Evolutionary conservation across 495 filamentous ascomycete genomes (phyloP).

Genomic region (Lophiotrema nucula): DNA sequence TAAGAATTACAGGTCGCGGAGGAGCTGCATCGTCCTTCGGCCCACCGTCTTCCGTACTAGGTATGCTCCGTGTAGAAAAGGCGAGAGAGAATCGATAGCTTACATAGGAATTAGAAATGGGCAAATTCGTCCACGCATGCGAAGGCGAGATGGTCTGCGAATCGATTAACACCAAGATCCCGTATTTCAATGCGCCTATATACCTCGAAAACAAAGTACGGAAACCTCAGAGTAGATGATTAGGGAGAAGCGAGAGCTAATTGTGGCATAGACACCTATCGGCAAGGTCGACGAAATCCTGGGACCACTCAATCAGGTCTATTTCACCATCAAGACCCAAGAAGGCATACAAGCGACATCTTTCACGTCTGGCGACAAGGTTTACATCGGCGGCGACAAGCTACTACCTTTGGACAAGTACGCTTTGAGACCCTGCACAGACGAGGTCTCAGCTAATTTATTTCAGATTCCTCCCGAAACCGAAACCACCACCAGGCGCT

Average conservation of each 20-base stretch:
- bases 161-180: conserved; percentile 89
- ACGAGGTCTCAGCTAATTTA: background rate
- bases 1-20: conserved; percentile 46
- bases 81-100: background rate
- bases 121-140: conserved; percentile 85
- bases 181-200: conserved; percentile 98
- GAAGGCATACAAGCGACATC: conserved; percentile 92
- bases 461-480: conserved; percentile 83
- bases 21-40: conserved; percentile 50
- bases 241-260: background rate
- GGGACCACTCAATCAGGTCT: conserved; percentile 92
- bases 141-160: conserved; percentile 97
- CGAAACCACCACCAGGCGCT: conserved; percentile 72
- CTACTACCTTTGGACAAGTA: conserved; percentile 86
- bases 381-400: conserved; percentile 93
- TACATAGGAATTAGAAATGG: conserved; percentile 69
- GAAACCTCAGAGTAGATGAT: background rate
- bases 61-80: conserved; percentile 44
- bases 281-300: conserved; percentile 95
- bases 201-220: conserved; percentile 95
- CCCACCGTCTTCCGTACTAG: conserved; percentile 64
- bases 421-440: background rate
- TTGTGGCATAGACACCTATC: conserved; percentile 67
- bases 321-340: conserved; percentile 95
- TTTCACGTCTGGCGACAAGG: conserved; percentile 95